phyloP scores from a whole-genome alignment of 164 flowering plant species.

The Cinnamomum micranthum region DNA sequence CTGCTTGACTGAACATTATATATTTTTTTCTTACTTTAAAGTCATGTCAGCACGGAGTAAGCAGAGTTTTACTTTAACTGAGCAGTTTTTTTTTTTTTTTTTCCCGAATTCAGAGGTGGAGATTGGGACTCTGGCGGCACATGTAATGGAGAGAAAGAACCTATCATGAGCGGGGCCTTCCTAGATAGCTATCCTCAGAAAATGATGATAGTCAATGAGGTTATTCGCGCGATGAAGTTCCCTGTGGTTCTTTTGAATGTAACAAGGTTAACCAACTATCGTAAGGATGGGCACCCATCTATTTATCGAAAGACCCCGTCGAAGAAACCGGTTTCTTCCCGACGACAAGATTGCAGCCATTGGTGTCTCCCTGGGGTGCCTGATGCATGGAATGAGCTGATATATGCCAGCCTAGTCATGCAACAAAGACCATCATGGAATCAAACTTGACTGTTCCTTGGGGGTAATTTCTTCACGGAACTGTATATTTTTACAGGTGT shows the following conservation, averaged over 20 bases:
- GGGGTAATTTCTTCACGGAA: background rate
- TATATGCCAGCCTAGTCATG: slow-evolving; percentile 51
- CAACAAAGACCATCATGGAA: background rate
- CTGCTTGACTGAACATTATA: background rate
- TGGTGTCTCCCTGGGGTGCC: slow-evolving; percentile 99
- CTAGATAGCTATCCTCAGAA: slow-evolving; percentile 70
- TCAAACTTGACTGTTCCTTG: background rate
- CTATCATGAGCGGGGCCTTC: slow-evolving; percentile 50
- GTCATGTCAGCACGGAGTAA: too few relatives aligned
- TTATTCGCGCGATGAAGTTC: slow-evolving; percentile 45
- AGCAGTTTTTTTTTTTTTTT: background rate
- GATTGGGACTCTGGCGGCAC: slow-evolving; percentile 98
- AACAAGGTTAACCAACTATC: slow-evolving; percentile 73
- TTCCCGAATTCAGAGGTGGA: slow-evolving; percentile 62
- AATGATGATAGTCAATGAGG: slow-evolving; percentile 87
- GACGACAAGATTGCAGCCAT: slow-evolving; percentile 89
- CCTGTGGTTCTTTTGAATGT: slow-evolving; percentile 69
- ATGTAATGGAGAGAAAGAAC: slow-evolving; percentile 79
- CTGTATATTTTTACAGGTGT: background rate
- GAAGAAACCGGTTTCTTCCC: slow-evolving; percentile 45
- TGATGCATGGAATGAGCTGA: slow-evolving; percentile 96
- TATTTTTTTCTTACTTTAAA: too few relatives aligned
- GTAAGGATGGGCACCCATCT: slow-evolving; percentile 95
- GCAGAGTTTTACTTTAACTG: background rate
- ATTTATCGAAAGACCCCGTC: slow-evolving; percentile 52